Conservation (phyloP, 768 basidiomycete species). For the Suillus ampliporus region DNA sequence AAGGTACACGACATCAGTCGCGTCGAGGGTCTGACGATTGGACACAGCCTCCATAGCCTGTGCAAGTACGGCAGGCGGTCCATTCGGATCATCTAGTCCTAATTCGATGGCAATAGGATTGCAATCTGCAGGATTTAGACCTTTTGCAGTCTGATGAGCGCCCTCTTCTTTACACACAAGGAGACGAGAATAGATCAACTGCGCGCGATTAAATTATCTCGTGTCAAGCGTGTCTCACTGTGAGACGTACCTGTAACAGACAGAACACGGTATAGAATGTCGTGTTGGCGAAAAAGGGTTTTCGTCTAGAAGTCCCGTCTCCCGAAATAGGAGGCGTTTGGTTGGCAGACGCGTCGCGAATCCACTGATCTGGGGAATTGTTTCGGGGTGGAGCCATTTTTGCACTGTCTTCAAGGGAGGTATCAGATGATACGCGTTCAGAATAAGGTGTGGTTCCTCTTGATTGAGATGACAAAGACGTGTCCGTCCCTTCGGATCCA, state of each 20-base stretch:
- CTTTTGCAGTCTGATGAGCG: constrained; percentile 66
- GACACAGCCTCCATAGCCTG: constrained; percentile 65
- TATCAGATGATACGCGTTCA: constrained; percentile 13
- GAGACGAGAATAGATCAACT: constrained; percentile 91
- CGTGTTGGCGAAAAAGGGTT: constrained; percentile 88
- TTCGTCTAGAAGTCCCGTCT: constrained; percentile 45
- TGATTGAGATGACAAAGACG: constrained; percentile 33
- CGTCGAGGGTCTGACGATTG: constrained; percentile 50
- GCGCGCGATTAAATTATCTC: constrained; percentile 18
- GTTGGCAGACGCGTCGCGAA: constrained; percentile 50
- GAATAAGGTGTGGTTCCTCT: constrained; percentile 14
- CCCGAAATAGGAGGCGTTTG: constrained; percentile 27
- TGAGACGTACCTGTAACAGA: constrained; percentile 71
- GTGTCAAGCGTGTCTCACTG: constrained; percentile 12
- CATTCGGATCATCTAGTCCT: constrained; percentile 85
- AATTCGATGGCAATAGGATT: constrained; percentile 86
- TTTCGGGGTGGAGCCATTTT: constrained; percentile 5
- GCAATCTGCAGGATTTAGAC: constrained; percentile 66
- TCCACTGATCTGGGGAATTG: constrained; percentile 59
- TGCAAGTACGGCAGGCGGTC: constrained; percentile 65
- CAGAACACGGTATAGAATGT: constrained; percentile 91
- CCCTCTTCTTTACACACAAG: constrained; percentile 85
- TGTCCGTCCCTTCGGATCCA: constrained; percentile 36
- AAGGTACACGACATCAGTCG: constrained; percentile 78
- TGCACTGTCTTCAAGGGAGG: constrained; percentile 7